Evolutionary conservation across 495 filamentous ascomycete genomes (phyloP).

Genomic region (Neurospora cerealis): DNA sequence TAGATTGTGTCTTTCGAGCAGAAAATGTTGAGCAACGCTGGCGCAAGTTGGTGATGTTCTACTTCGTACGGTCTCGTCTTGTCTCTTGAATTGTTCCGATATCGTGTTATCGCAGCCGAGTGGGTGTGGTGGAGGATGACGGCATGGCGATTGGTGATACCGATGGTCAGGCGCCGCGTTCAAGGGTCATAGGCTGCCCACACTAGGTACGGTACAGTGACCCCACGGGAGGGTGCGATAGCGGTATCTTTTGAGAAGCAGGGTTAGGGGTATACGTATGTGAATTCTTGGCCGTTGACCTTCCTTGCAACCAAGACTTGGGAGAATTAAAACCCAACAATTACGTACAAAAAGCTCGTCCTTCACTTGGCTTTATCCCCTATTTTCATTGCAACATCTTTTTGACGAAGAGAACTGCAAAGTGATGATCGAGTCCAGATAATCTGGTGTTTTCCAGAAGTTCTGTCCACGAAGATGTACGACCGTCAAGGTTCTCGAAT

Average conservation of each 20-base stretch:
- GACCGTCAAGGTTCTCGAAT: neutral
- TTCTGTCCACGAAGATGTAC: neutral
- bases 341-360: neutral
- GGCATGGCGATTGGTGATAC: neutral
- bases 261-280: neutral
- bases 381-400: neutral
- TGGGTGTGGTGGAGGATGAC: conserved; percentile 1
- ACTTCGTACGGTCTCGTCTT: neutral
- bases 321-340: neutral
- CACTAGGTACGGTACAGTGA: neutral
- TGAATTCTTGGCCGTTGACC: neutral
- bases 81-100: neutral
- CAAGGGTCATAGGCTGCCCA: neutral
- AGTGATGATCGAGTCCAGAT: neutral
- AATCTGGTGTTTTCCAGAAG: neutral
- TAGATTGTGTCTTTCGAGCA: neutral
- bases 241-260: neutral
- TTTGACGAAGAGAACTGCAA: neutral
- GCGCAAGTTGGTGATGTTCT: neutral
- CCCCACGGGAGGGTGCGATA: neutral
- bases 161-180: neutral
- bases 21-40: neutral
- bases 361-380: neutral
- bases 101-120: neutral
- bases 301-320: neutral